Conservation (phyloP, 129 eudicot genomes). For the Tanacetum coccineum region DNA sequence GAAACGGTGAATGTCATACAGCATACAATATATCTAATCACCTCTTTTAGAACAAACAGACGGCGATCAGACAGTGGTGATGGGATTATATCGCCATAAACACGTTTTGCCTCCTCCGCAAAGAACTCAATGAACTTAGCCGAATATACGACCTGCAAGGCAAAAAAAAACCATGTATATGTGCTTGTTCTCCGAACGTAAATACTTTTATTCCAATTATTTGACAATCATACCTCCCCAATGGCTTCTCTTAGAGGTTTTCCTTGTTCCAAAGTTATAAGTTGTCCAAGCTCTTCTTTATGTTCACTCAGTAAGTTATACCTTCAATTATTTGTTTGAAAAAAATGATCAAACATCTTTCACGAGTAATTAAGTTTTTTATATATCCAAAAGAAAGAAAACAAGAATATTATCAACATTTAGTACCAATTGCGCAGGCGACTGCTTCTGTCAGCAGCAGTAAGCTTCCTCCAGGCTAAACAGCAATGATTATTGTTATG, state of each 20-base stretch:
- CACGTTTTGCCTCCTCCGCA: constrained; percentile 92
- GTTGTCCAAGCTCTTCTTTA: constrained; percentile 88
- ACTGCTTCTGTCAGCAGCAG: constrained; percentile 83
- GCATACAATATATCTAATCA: constrained; percentile 12
- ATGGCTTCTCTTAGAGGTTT: constrained; percentile 93
- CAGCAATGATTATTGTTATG: constrained; percentile 9
- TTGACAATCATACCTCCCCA: constrained; percentile 54
- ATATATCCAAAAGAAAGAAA: constrained; percentile 6
- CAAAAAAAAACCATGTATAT: not conserved
- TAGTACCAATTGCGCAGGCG: constrained; percentile 72
- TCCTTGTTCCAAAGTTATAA: constrained; percentile 91
- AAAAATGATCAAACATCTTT: constrained; percentile 1
- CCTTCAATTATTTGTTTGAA: constrained; percentile 33
- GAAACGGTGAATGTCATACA: constrained; percentile 9
- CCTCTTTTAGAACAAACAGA: constrained; percentile 88
- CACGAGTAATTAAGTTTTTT: not conserved
- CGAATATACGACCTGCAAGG: constrained; percentile 66
- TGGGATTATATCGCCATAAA: constrained; percentile 90
- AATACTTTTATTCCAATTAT: not conserved
- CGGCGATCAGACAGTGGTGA: constrained; percentile 73
- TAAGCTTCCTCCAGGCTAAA: constrained; percentile 84
- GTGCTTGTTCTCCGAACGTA: not conserved
- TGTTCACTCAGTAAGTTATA: constrained; percentile 61
- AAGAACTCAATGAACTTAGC: constrained; percentile 82
- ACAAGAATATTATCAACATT: not conserved